Evolutionary conservation across 2,329 filamentous ascomycete species (phyloP).

Genomic region (Xylaria sp.): DNA sequence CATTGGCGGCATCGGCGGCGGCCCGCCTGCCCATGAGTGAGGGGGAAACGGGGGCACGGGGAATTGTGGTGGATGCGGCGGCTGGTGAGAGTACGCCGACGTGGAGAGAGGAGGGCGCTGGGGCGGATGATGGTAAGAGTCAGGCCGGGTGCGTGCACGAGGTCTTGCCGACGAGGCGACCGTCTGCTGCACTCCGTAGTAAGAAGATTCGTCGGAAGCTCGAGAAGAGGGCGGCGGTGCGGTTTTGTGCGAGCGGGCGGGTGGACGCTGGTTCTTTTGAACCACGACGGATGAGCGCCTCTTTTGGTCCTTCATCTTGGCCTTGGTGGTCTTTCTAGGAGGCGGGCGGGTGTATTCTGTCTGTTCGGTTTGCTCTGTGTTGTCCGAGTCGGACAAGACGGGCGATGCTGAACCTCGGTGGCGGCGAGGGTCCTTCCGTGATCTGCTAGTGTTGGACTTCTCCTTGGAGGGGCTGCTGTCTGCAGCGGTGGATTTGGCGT

Average conservation of each 20-base stretch:
- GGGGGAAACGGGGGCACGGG: slow-evolving; percentile 34
- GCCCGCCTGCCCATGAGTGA: slow-evolving; percentile 20
- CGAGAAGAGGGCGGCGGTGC: slow-evolving; percentile 38
- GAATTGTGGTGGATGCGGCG: slow-evolving; percentile 33
- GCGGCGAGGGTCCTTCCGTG: slow-evolving; percentile 44
- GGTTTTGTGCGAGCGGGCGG: slow-evolving; percentile 43
- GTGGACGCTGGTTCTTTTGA: slow-evolving; percentile 35
- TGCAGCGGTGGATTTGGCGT: slow-evolving; percentile 50
- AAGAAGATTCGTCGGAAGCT: slow-evolving; percentile 42
- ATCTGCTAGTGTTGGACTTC: slow-evolving; percentile 55
- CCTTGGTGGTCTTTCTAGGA: slow-evolving; percentile 25
- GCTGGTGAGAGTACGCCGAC: slow-evolving; percentile 39
- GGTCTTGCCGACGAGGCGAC: slow-evolving; percentile 41
- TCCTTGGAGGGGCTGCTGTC: slow-evolving; percentile 48
- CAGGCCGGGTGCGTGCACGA: slow-evolving; percentile 45
- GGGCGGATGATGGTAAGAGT: slow-evolving; percentile 44
- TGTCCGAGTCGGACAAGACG: slow-evolving; percentile 30
- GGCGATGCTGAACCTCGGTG: slow-evolving; percentile 39
- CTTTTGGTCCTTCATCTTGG: slow-evolving; percentile 38
- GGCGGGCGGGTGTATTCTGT: too few species aligned
- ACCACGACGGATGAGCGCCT: slow-evolving; percentile 30
- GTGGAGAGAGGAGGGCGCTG: slow-evolving; percentile 43
- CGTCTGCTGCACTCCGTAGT: slow-evolving; percentile 43
- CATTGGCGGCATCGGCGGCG: slow-evolving; percentile 20
- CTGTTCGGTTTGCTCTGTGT: too few species aligned